Evolutionary conservation across 2,329 filamentous ascomycete species (phyloP), one percentile per base, ranked within the genome.

Genomic region (Ascochyta koolunga): DNA sequence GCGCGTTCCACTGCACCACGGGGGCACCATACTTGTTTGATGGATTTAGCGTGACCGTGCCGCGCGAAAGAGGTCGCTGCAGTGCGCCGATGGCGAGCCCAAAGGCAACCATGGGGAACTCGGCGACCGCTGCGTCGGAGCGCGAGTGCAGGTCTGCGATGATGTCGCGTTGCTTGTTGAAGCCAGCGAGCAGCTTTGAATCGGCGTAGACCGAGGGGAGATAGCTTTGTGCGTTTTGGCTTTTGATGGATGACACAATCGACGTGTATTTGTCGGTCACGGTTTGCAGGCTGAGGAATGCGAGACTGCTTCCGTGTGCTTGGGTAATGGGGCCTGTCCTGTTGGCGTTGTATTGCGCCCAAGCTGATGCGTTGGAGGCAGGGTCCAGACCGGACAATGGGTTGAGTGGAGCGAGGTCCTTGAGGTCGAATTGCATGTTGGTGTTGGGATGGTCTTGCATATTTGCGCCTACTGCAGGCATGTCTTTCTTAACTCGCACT

Each of bases 41-140:
- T 1, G 71, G 68, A 54, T 76, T 66, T 43, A 77, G 61, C 3
- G 66, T 71, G 45, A 77, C 66, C 15, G 71, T 73, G 19, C 76
- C 76, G 35, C 76, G 73, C 0, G 65, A 68, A 16, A 69, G 53
- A 0, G 68, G 62, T 5, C 66, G 65, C 36, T 68, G 61, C 24
- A 67, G 43, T 0, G 62, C 56, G 21, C 56, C 59, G 16, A 64
- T 62, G 6, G 66, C 62, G 6, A 64, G 60, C 7, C 66, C 62
- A 19, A 65, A 67, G 2, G 68, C 58, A 9, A 50, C 56, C 55
- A 66, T 73, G 35, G 60, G 66, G 35, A 69, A 68, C 38, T 75
- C 72, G 15, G 67, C 70, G 5, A 69, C 67, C 1, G 70, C 66
- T 3, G 70, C 67, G n/a, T 73, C 59, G 7, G 40, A 7, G 24